These are phyloP conservation scores for Themeda triandra DNA, from an alignment of 176 grass and related monocot genomes.

Conservation along the genomic window DNA sequence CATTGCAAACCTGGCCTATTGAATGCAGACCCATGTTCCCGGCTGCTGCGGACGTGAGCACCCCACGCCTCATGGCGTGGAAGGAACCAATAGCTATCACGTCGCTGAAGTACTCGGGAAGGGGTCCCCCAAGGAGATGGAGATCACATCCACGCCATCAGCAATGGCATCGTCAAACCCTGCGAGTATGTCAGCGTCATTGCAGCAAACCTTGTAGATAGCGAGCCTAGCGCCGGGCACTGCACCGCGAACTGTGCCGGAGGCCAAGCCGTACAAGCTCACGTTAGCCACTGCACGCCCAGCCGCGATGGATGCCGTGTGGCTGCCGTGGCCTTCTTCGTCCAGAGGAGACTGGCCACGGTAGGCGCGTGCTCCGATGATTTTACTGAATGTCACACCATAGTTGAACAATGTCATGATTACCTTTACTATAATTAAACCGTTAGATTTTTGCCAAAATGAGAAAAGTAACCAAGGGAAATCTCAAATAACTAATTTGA, in stretches of 20 bases:
- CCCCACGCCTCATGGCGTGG: neutral
- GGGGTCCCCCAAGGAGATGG: neutral
- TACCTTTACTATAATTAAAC: no score
- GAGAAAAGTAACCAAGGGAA: no score
- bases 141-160: neutral
- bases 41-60: neutral
- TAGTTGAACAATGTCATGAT: neutral
- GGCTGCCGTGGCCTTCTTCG: neutral
- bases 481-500: no score
- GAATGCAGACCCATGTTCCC: neutral
- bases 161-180: conserved; percentile 6
- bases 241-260: neutral
- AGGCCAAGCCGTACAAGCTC: neutral
- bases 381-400: neutral
- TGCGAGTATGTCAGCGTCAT: neutral
- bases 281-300: neutral
- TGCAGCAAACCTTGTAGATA: conserved; percentile 30
- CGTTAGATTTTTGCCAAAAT: no score
- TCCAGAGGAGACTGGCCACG: neutral
- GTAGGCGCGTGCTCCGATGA: neutral
- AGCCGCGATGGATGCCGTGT: conserved; percentile 20
- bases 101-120: neutral
- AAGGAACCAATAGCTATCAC: neutral
- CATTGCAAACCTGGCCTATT: neutral
- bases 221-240: conserved; percentile 19